Conservation (phyloP, 257 asterid genomes). For the Verbascum thapsus region DNA sequence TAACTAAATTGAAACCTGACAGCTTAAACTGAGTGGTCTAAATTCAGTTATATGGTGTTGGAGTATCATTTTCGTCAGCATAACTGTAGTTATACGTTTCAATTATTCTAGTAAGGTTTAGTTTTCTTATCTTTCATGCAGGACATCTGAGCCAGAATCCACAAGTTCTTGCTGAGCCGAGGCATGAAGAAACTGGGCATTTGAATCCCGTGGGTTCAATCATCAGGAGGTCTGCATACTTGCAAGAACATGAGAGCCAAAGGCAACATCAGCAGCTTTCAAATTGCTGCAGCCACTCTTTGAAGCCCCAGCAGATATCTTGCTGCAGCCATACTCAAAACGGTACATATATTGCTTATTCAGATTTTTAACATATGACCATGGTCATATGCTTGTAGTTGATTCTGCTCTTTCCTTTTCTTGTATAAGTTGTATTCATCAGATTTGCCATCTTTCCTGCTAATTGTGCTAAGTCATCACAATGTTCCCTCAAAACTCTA, state of each 20-base stretch:
- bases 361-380: background rate
- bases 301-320: slow-evolving; percentile 23
- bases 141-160: slow-evolving; percentile 16
- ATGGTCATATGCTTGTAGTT: slow-evolving; percentile 14
- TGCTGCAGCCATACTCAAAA: slow-evolving; percentile 2
- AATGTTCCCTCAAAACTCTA: background rate
- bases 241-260: slow-evolving; percentile 23
- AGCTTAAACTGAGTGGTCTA: slow-evolving; percentile 6
- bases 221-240: slow-evolving; percentile 14
- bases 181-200: slow-evolving; percentile 14
- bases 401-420: background rate
- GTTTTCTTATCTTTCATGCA: slow-evolving; percentile 1
- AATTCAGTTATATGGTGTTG: background rate
- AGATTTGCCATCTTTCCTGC: background rate
- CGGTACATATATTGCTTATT: slow-evolving; percentile 8
- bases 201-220: slow-evolving; percentile 21
- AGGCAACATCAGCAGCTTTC: slow-evolving; percentile 18
- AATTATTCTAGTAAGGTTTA: background rate
- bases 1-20: background rate
- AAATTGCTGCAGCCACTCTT: slow-evolving; percentile 24
- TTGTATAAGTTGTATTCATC: slow-evolving; percentile 1
- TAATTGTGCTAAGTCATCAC: background rate
- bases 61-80: background rate
- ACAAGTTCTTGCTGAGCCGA: slow-evolving; percentile 19
- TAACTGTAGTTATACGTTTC: background rate